Base-by-base conservation (phyloP, 1,284 basidiomycete genomes). In the Papiliotrema laurentii region DNA sequence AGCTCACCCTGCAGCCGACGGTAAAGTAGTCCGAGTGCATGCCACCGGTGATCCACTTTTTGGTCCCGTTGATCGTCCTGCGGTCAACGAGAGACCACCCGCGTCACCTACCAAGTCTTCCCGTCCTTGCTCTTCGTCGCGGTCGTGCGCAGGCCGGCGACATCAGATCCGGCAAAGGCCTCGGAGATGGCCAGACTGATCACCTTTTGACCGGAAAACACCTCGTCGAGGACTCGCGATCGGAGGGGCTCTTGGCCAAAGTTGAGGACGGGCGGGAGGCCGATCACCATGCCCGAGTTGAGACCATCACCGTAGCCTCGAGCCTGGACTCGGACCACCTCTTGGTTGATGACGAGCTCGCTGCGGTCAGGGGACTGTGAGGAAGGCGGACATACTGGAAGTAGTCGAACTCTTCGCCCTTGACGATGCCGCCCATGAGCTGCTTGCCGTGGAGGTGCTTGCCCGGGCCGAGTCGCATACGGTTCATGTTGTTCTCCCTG, bases 21-120 rank as follows among this genome's bases (percentile, higher is more conserved):
- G 65, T 68, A 47, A 73, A 72, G 62, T 72, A 74, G 47, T 73
- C 69, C 37, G 71, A 68, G 50, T 71, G 69, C 69, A 73, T 75
- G 43, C 87, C 89, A 61, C 92, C 96, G 39, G 92, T 93, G 64
- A 97, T 97, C 92, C 92, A 96, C 60, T 77, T 77, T 74, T 94
- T 93, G 6, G 87, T 90, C 7, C 89, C 90, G 58, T 89, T 89
- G 57, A 93, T 83, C 49, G 88, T 83, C 85, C 86, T 89, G 61
- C 83, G 75, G 84, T 66, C 27, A 43, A 4, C 13, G 27, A 37
- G 26, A 16, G 10, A 3, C 14, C 22, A 30, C 14, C 10, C 35
- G 31, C 50, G 49, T 19, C 39, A n/a, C n/a, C n/a, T n/a, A 54
- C 68, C 76, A 79, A 56, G 70, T 69, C 58, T 87, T 74, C 31